Percentiles rank a stretch among this genome's conserved stretches.
Evolutionary conservation across 164 flowering plant genomes (phyloP).

Genomic region (Houttuynia cordata): DNA sequence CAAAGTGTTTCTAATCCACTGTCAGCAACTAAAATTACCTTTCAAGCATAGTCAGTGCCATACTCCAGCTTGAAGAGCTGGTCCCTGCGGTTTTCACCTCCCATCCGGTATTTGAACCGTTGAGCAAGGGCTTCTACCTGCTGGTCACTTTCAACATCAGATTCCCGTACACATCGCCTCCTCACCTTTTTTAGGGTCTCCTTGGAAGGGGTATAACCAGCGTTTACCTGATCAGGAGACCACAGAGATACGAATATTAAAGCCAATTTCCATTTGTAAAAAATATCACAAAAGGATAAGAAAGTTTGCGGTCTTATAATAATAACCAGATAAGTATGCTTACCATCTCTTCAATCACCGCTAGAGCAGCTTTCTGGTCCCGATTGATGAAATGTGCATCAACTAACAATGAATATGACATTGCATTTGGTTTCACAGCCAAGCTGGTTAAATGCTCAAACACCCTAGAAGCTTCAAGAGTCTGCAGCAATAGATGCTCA

Average conservation of each 20-base stretch:
- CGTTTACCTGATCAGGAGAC: slow-evolving; percentile 42
- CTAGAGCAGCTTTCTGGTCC: slow-evolving; percentile 67
- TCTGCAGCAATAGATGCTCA: slow-evolving; percentile 29
- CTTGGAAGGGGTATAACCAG: slow-evolving; percentile 61
- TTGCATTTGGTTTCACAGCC: slow-evolving; percentile 77
- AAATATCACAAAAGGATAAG: not conserved
- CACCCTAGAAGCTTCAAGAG: slow-evolving; percentile 72
- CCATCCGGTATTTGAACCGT: slow-evolving; percentile 42
- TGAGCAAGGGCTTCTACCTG: slow-evolving; percentile 38
- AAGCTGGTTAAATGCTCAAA: slow-evolving; percentile 64
- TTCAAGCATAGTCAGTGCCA: slow-evolving; percentile 28
- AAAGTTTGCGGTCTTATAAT: not conserved
- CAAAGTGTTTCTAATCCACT: too few species aligned
- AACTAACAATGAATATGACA: slow-evolving; percentile 65
- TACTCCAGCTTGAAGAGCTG: slow-evolving; percentile 60
- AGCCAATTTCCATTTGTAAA: not conserved
- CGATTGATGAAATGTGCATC: slow-evolving; percentile 80
- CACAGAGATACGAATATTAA: not conserved
- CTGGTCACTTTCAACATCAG: slow-evolving; percentile 58
- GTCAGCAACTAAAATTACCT: slow-evolving; percentile 16
- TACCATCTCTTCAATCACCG: slow-evolving; percentile 77
- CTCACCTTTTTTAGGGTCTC: slow-evolving; percentile 63
- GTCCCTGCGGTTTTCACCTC: slow-evolving; percentile 56
- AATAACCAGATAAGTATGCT: not conserved
- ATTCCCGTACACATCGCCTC: slow-evolving; percentile 70